A percentile compares a stretch with the other conserved stretches of the same genome.
These are phyloP conservation scores for Amanita subjunquillea DNA, from an alignment of 768 basidiomycete species.

Conservation along the genomic window DNA sequence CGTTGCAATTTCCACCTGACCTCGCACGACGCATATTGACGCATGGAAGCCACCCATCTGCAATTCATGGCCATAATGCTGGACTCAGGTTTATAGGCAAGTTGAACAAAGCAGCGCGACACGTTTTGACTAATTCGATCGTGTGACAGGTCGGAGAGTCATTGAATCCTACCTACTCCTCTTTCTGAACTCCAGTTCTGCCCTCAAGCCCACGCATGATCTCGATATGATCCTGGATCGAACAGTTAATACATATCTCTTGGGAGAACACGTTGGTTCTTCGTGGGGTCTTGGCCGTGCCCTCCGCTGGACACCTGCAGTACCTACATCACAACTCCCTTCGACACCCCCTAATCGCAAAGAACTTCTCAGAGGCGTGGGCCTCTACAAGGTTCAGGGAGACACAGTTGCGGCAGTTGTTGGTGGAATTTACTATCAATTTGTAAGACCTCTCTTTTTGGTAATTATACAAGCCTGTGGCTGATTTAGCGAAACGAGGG, in stretches of 20 bases:
- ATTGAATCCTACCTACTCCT: conserved; percentile 67
- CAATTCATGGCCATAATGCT: conserved; percentile 61
- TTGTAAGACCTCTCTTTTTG: conserved; percentile 36
- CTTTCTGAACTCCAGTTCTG: conserved; percentile 50
- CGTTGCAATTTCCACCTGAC: conserved; percentile 60
- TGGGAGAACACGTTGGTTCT: conserved; percentile 68
- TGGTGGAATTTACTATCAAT: conserved; percentile 73
- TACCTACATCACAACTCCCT: conserved; percentile 24
- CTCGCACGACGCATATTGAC: conserved; percentile 68
- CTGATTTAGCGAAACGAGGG: conserved; percentile 23
- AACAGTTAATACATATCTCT: conserved; percentile 55
- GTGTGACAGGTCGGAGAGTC: conserved; percentile 56
- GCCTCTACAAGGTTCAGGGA: conserved; percentile 71
- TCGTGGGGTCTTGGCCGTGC: conserved; percentile 65
- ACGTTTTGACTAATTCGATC: not conserved
- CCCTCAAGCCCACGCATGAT: conserved; percentile 38
- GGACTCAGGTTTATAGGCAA: conserved; percentile 65
- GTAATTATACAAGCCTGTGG: not conserved
- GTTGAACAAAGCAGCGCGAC: conserved; percentile 13
- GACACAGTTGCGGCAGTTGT: conserved; percentile 67
- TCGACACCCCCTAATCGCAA: conserved; percentile 15
- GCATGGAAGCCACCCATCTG: conserved; percentile 64
- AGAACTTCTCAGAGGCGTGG: conserved; percentile 40
- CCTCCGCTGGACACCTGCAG: conserved; percentile 68
- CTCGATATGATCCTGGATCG: conserved; percentile 46